Base-by-base conservation (phyloP, 108 stramenopile genomes). In the Phaeodactylum tricornutum region DNA sequence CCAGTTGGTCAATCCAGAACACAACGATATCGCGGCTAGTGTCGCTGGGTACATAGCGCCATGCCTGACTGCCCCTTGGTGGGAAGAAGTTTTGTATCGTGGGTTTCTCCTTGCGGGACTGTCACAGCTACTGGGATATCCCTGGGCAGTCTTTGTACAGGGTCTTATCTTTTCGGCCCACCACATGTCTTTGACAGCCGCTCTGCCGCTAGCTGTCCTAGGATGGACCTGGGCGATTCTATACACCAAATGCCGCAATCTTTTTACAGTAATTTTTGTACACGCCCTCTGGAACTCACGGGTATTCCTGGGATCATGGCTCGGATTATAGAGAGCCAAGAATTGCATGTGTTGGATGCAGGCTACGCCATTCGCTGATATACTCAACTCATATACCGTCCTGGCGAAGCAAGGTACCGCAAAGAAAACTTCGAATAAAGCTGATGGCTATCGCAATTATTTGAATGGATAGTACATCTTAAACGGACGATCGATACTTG, bases 281-380 rank as follows among this genome's bases (percentile, higher is more conserved):
- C 95, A 96, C 57, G 78, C 77, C 43, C 81, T 96, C 71, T 96
- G 95, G 95, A 96, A 96, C 61, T 74, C 76, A 20, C 58, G 95
- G 5, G 89, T 96, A 14, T 94, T 96, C 55, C 42, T 94, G 2
- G 88, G 91, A 0, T 78, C 84, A 55, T 84, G 92, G 81, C 55
- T 94, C 25, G 95, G 95, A 15, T 41, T 96, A 21, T 95, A 87
- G 14, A 34, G 11, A 34, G n/a, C n/a, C n/a, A n/a, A n/a, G n/a
- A n/a, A n/a, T n/a, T n/a, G n/a, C n/a, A n/a, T n/a, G n/a, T n/a
- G n/a, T n/a, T n/a, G n/a, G n/a, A n/a, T n/a, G n/a, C n/a, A n/a
- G n/a, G n/a, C n/a, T n/a, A n/a, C n/a, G n/a, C n/a, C n/a, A n/a
- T n/a, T n/a, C n/a, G n/a, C n/a, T n/a, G n/a, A n/a, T n/a, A n/a